These are phyloP conservation scores for Aechmea fasciata DNA, from an alignment of 176 grass and related monocot species.

Conservation along the genomic window DNA sequence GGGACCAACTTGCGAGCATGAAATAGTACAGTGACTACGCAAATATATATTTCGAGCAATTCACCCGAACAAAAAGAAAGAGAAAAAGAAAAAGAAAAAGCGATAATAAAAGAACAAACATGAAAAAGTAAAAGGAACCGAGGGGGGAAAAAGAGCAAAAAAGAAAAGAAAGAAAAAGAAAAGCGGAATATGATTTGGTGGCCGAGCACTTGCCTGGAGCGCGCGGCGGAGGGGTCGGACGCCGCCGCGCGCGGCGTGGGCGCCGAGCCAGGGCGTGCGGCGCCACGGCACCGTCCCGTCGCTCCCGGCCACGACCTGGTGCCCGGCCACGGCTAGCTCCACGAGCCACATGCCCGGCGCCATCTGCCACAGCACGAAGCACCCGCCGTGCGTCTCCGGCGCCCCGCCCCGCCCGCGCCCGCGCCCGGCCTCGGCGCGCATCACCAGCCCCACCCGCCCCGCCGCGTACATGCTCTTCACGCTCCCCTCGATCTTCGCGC, in stretches of 20 bases:
- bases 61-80: too few species aligned
- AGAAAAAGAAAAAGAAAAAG: too few species aligned
- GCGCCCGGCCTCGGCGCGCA: conserved; percentile 36
- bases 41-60: too few species aligned
- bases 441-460: conserved; percentile 52
- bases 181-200: not conserved
- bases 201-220: conserved; percentile 58
- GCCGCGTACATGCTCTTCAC: conserved; percentile 88
- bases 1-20: too few species aligned
- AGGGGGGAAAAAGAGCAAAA: too few species aligned
- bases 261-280: conserved; percentile 86
- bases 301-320: conserved; percentile 78
- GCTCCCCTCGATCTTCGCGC: conserved; percentile 48
- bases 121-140: too few species aligned
- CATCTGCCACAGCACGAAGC: conserved; percentile 94
- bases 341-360: conserved; percentile 87
- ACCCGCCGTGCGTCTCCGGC: conserved; percentile 43
- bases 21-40: too few species aligned
- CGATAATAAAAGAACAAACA: too few species aligned
- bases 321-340: conserved; percentile 69
- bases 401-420: conserved; percentile 1
- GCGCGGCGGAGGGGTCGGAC: conserved; percentile 80
- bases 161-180: too few species aligned
- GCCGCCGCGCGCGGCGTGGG: conserved; percentile 71
- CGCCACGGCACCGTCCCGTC: conserved; percentile 88